Conservation (phyloP, 1,284 basidiomycete genomes). For the Ganoderma resinaceum region DNA sequence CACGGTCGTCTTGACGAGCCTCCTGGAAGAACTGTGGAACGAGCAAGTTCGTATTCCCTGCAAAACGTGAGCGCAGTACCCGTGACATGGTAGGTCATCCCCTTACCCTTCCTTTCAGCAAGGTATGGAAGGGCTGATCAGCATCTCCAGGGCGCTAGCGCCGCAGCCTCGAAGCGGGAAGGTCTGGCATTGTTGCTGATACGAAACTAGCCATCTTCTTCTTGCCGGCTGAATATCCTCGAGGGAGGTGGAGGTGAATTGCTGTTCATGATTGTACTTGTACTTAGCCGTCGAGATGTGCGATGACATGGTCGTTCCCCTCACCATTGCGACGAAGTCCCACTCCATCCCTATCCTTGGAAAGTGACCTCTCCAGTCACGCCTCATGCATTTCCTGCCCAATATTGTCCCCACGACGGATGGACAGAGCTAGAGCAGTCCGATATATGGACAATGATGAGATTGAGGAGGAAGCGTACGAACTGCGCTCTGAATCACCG, state of each 20-base stretch:
- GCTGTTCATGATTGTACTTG: neutral
- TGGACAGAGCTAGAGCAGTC: neutral
- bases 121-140: neutral
- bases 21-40: neutral
- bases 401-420: no score
- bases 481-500: neutral
- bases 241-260: neutral
- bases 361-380: neutral
- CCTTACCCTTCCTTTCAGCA: neutral
- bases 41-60: neutral
- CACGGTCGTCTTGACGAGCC: neutral
- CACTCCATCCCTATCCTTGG: neutral
- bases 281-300: neutral
- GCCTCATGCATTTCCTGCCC: neutral
- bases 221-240: neutral
- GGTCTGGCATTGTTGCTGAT: neutral
- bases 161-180: neutral
- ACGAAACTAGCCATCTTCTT: neutral
- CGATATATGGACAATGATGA: neutral
- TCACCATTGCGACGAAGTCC: neutral
- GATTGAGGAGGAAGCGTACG: neutral
- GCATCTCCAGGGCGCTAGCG: neutral
- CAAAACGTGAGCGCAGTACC: neutral
- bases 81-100: neutral
- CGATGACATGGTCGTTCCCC: neutral